A percentile compares a stretch with the other conserved stretches of the same genome.
Conservation (phyloP, 2,329 filamentous ascomycete species). For the Pezicula rhizophila region DNA sequence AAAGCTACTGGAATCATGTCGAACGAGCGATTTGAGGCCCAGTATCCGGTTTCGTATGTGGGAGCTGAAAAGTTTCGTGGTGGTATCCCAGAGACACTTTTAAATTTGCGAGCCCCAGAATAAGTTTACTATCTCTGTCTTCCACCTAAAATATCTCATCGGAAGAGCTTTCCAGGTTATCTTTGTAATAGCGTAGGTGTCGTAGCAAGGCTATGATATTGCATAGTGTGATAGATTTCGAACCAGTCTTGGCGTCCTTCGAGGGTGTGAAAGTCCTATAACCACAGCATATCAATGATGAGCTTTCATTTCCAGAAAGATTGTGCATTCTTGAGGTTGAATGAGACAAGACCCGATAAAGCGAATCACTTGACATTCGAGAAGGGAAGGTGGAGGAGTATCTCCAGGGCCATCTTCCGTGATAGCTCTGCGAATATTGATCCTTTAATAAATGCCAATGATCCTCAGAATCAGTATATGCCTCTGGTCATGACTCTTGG, state of each 20-base stretch:
- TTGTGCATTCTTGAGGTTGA: constrained; percentile 1
- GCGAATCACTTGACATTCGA: constrained; percentile 2
- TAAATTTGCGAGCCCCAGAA: constrained; percentile 1
- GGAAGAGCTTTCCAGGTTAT: neutral
- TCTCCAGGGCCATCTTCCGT: constrained; percentile 8
- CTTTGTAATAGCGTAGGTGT: constrained; percentile 2
- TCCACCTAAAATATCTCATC: neutral
- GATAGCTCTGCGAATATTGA: constrained; percentile 4
- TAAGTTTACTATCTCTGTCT: neutral
- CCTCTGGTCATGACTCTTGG: neutral
- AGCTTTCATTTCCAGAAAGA: constrained; percentile 13
- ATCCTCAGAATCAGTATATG: neutral
- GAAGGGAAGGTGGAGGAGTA: constrained; percentile 10
- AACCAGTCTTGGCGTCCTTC: constrained; percentile 8
- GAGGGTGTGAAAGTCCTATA: constrained; percentile 9
- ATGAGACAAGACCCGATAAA: constrained; percentile 5
- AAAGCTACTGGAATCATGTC: constrained; percentile 5
- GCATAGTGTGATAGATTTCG: constrained; percentile 6
- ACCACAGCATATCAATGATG: constrained; percentile 9
- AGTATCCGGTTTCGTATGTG: constrained; percentile 9
- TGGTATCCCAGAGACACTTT: constrained; percentile 9
- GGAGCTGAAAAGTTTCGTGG: constrained; percentile 3
- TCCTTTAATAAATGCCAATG: neutral
- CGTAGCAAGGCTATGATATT: constrained; percentile 8
- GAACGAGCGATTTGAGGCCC: constrained; percentile 7